These are phyloP conservation scores for Oryza australiensis DNA, from an alignment of 176 grass and related monocot genomes.

Conservation along the genomic window DNA sequence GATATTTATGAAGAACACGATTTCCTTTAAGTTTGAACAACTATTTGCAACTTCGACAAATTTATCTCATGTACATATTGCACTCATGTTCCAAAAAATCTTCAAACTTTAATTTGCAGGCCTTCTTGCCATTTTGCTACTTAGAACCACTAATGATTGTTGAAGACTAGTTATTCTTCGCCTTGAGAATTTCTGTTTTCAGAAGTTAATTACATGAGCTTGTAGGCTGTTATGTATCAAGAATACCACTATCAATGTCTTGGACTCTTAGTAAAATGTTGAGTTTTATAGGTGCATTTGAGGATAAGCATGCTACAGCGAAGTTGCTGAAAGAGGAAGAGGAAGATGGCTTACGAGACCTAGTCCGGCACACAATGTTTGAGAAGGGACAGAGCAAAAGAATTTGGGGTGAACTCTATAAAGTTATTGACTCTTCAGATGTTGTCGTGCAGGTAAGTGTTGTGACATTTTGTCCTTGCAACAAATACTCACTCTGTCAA, in stretches of 20 bases:
- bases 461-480: neutral
- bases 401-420: slow-evolving; percentile 99
- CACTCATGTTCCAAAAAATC: neutral
- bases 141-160: neutral
- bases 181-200: neutral
- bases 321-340: slow-evolving; percentile 64
- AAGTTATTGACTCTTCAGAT: slow-evolving; percentile 95
- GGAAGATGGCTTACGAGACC: slow-evolving; percentile 90
- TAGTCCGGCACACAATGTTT: slow-evolving; percentile 96
- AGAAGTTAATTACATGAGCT: neutral
- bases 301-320: slow-evolving; percentile 64
- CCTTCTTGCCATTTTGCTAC: neutral
- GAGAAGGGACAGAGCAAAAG: slow-evolving; percentile 96
- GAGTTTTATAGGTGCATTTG: slow-evolving; percentile 61
- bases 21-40: neutral
- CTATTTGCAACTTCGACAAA: neutral
- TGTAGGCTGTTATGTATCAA: neutral
- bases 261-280: neutral
- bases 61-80: neutral
- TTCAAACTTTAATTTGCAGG: neutral
- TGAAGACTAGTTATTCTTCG: neutral
- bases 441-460: slow-evolving; percentile 80
- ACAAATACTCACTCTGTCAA: neutral
- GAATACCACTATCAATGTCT: neutral
- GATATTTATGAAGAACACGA: neutral